Evolutionary conservation across 2,329 filamentous ascomycete species (phyloP).

Genomic region (Ceratocystis smalleyi): DNA sequence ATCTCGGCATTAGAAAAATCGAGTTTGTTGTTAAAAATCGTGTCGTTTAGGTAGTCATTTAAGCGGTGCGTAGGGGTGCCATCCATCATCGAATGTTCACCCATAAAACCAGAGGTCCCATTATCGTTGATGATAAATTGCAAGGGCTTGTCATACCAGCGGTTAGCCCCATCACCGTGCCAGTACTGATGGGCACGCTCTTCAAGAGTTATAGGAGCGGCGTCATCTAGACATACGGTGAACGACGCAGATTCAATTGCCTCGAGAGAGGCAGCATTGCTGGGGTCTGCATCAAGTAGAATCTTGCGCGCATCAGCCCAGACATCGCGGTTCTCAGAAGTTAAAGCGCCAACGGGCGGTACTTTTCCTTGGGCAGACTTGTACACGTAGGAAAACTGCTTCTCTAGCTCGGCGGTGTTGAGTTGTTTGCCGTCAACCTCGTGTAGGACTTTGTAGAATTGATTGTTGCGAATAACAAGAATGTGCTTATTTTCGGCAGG

Average conservation of each 20-base stretch:
- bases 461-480: slow-evolving; percentile 82
- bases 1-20: slow-evolving; percentile 67
- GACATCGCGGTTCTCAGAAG: slow-evolving; percentile 81
- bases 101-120: slow-evolving; percentile 91
- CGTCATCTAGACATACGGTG: slow-evolving; percentile 83
- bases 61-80: slow-evolving; percentile 93
- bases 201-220: slow-evolving; percentile 78
- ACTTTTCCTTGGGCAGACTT: slow-evolving; percentile 49
- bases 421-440: slow-evolving; percentile 72
- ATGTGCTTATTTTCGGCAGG: slow-evolving; percentile 69
- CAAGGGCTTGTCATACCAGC: slow-evolving; percentile 95
- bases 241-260: slow-evolving; percentile 82
- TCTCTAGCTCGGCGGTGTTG: slow-evolving; percentile 76
- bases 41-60: slow-evolving; percentile 84
- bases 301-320: slow-evolving; percentile 73
- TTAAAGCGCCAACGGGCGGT: slow-evolving; percentile 68
- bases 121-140: slow-evolving; percentile 99
- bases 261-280: slow-evolving; percentile 64
- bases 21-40: slow-evolving; percentile 88
- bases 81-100: slow-evolving; percentile 99
- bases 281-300: slow-evolving; percentile 58
- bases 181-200: slow-evolving; percentile 94
- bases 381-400: slow-evolving; percentile 76
- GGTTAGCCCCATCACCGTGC: slow-evolving; percentile 91
- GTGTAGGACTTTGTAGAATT: slow-evolving; percentile 84